Evolutionary conservation across 2,329 filamentous ascomycete species (phyloP).

Genomic region (Teratosphaeria zuluensis): DNA sequence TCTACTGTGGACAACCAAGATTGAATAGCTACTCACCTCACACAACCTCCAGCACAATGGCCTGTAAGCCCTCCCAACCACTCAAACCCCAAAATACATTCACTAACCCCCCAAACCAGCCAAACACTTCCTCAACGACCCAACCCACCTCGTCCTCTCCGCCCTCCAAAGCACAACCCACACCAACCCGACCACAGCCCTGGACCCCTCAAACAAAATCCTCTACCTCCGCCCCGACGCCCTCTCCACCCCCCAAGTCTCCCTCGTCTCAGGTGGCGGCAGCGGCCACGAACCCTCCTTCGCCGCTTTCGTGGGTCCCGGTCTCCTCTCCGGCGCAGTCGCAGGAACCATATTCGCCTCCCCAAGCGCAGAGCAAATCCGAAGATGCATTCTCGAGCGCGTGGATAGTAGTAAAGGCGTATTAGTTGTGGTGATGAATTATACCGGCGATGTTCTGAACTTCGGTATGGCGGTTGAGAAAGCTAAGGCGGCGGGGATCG

Average conservation of each 20-base stretch:
- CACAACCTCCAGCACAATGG: neutral
- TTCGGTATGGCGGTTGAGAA: slow-evolving; percentile 93
- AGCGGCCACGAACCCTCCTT: slow-evolving; percentile 87
- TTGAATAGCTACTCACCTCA: neutral
- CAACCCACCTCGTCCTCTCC: slow-evolving; percentile 64
- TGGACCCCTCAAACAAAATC: slow-evolving; percentile 74
- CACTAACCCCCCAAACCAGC: slow-evolving; percentile 8
- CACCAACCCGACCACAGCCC: slow-evolving; percentile 73
- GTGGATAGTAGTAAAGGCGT: slow-evolving; percentile 66
- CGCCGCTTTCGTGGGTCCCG: slow-evolving; percentile 71
- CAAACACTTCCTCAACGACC: slow-evolving; percentile 87
- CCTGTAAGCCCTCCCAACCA: neutral
- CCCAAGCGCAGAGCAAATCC: slow-evolving; percentile 72
- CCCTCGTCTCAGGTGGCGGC: slow-evolving; percentile 79
- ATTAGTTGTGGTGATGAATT: slow-evolving; percentile 85
- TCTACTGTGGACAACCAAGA: neutral
- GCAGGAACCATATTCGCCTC: slow-evolving; percentile 82
- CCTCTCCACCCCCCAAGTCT: slow-evolving; percentile 49
- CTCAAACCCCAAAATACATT: neutral
- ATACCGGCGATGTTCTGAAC: slow-evolving; percentile 58
- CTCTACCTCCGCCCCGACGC: slow-evolving; percentile 60
- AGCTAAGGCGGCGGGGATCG: slow-evolving; percentile 65
- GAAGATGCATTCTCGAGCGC: slow-evolving; percentile 61
- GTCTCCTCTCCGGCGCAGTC: slow-evolving; percentile 70
- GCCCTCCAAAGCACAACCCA: slow-evolving; percentile 69